These are phyloP conservation scores for Ophiocordyceps unilateralis DNA, from an alignment of 2,329 filamentous ascomycete genomes.

Conservation along the genomic window DNA sequence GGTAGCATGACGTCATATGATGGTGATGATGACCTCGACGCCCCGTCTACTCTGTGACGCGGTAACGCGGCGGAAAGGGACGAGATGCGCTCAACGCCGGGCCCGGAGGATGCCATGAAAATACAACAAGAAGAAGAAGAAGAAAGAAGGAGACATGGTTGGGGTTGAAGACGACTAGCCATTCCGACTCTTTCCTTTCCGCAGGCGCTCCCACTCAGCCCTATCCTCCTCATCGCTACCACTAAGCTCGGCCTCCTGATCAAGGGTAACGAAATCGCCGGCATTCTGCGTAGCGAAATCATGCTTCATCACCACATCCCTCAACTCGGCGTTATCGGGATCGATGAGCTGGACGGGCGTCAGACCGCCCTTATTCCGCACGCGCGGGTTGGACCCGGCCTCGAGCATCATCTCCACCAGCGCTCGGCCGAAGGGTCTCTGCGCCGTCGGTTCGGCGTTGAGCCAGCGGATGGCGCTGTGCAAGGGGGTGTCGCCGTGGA, in stretches of 20 bases:
- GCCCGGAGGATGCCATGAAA: too few relatives aligned
- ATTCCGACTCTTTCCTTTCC: constrained; percentile 21
- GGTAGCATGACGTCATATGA: background rate
- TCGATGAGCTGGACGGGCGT: constrained; percentile 58
- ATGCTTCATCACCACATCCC: constrained; percentile 48
- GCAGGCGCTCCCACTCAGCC: constrained; percentile 40
- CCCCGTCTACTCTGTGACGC: background rate
- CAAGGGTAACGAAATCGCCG: constrained; percentile 34
- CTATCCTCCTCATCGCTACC: constrained; percentile 48
- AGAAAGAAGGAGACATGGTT: background rate
- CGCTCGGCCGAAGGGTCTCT: constrained; percentile 45
- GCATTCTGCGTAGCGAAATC: constrained; percentile 46
- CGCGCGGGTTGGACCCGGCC: constrained; percentile 44
- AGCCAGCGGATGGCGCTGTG: constrained; percentile 65
- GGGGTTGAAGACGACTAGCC: constrained; percentile 4
- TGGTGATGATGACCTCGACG: background rate
- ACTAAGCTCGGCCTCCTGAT: constrained; percentile 40
- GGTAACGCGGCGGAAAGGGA: background rate
- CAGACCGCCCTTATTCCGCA: constrained; percentile 55
- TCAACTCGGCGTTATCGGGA: constrained; percentile 45
- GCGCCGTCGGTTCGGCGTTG: constrained; percentile 46
- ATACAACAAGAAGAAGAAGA: too few relatives aligned
- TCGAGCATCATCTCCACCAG: constrained; percentile 70
- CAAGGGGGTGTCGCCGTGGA: constrained; percentile 61
- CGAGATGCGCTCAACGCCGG: background rate